phyloP scores from a whole-genome alignment of 2,329 filamentous ascomycete genomes.

The Neospermospora avenae region DNA sequence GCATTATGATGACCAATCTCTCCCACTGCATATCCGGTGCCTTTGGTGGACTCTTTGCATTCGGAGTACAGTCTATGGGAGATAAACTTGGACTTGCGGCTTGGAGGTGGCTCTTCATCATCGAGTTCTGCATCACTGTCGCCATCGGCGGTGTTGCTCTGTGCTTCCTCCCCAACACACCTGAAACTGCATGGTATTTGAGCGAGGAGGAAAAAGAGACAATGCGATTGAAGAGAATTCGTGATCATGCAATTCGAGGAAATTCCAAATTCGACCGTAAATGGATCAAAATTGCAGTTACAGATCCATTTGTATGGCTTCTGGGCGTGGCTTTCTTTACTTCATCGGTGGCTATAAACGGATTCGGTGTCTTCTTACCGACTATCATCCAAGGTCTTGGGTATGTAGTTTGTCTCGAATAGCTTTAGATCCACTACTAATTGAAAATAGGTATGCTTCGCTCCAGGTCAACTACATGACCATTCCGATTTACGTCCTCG shows the following conservation, averaged over 20 bases:
- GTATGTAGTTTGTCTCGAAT: constrained; percentile 24
- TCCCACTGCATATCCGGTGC: constrained; percentile 38
- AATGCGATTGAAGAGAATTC: constrained; percentile 31
- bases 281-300: constrained; percentile 33
- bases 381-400: constrained; percentile 27
- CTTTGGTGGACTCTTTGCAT: constrained; percentile 53
- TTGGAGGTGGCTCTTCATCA: constrained; percentile 32
- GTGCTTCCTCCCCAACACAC: constrained; percentile 26
- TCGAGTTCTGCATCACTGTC: constrained; percentile 24
- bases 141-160: constrained; percentile 27
- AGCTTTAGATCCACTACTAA: background rate
- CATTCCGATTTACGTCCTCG: constrained; percentile 37
- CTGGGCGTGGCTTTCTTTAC: constrained; percentile 35
- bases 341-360: constrained; percentile 35
- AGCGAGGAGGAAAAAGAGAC: constrained; percentile 21
- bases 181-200: constrained; percentile 33
- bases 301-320: constrained; percentile 34
- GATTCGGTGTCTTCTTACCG: constrained; percentile 37
- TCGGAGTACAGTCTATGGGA: constrained; percentile 41
- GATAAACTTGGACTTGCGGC: constrained; percentile 33
- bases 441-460: constrained; percentile 8
- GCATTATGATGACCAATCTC: constrained; percentile 30
- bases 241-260: constrained; percentile 33
- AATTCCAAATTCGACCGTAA: constrained; percentile 33
- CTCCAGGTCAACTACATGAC: constrained; percentile 34